A percentile compares a stretch with the other conserved stretches of the same genome.
Conservation (phyloP, 2,329 filamentous ascomycete species). For the Aaosphaeria pasadenensis region DNA sequence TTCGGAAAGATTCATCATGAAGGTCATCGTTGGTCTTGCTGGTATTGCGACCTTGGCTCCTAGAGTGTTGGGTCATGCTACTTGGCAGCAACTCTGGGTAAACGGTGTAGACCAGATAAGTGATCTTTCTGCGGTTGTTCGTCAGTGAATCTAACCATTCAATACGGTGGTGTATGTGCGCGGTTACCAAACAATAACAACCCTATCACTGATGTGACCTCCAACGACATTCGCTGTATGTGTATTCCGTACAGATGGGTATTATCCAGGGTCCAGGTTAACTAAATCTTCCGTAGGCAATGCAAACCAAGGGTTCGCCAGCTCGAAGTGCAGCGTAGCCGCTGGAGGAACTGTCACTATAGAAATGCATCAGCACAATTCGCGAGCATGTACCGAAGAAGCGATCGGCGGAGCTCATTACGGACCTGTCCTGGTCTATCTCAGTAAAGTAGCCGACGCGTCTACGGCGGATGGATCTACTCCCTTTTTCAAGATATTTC, state of each 20-base stretch:
- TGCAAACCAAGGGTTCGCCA: constrained; percentile 20
- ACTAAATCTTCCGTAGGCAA: constrained; percentile 14
- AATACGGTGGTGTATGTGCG: constrained; percentile 17
- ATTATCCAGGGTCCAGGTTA: neutral
- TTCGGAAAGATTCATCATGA: constrained; percentile 12
- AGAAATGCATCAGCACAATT: constrained; percentile 51
- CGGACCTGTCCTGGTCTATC: constrained; percentile 55
- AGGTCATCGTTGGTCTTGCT: constrained; percentile 8
- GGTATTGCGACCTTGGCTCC: constrained; percentile 11
- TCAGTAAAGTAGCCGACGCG: constrained; percentile 42
- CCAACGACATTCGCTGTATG: constrained; percentile 10
- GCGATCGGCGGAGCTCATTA: constrained; percentile 33
- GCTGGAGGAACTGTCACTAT: constrained; percentile 48
- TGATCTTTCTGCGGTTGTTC: neutral
- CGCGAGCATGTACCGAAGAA: constrained; percentile 48
- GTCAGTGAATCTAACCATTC: constrained; percentile 6
- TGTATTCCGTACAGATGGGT: neutral
- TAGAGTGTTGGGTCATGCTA: constrained; percentile 22
- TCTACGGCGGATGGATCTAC: constrained; percentile 51
- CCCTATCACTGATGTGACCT: constrained; percentile 18
- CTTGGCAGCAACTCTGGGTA: constrained; percentile 32
- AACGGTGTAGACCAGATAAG: constrained; percentile 26
- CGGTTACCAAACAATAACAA: constrained; percentile 36
- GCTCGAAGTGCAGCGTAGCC: constrained; percentile 45
- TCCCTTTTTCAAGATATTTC: constrained; percentile 58